Conservation (phyloP, 352 stramenopile species). For the Peronospora belbahrii region DNA sequence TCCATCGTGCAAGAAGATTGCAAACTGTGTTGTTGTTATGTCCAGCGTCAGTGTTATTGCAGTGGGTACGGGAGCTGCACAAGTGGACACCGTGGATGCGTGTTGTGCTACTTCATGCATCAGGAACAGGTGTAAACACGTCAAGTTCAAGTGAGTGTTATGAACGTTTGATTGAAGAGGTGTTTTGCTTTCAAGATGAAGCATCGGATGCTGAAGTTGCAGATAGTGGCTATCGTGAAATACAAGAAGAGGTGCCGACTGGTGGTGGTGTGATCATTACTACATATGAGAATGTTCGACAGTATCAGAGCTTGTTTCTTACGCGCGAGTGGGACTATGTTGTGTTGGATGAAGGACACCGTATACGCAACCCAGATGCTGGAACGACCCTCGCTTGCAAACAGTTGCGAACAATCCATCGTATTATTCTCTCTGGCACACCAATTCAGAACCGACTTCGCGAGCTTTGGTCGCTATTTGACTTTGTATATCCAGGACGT, state of each 20-base stretch:
- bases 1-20: slow-evolving; percentile 50
- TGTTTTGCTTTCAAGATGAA: slow-evolving; percentile 29
- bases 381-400: slow-evolving; percentile 95
- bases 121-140: slow-evolving; percentile 44
- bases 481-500: slow-evolving; percentile 97
- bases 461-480: slow-evolving; percentile 98
- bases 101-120: slow-evolving; percentile 86
- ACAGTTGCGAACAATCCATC: slow-evolving; percentile 82
- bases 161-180: slow-evolving; percentile 54
- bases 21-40: slow-evolving; percentile 87
- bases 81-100: slow-evolving; percentile 88
- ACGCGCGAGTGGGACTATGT: slow-evolving; percentile 94
- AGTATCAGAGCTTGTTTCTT: slow-evolving; percentile 87
- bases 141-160: slow-evolving; percentile 36
- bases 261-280: slow-evolving; percentile 89
- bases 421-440: slow-evolving; percentile 89
- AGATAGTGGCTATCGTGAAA: neutral
- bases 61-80: slow-evolving; percentile 94
- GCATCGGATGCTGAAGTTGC: slow-evolving; percentile 13
- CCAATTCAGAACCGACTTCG: slow-evolving; percentile 92
- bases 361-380: slow-evolving; percentile 97
- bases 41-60: slow-evolving; percentile 92
- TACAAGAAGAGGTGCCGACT: slow-evolving; percentile 5
- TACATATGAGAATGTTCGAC: slow-evolving; percentile 95
- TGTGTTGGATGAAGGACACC: slow-evolving; percentile 98